Percentiles rank a stretch among this genome's conserved stretches.
These are phyloP conservation scores for Trichoderma simmonsii DNA, from an alignment of 2,329 filamentous ascomycete species.

Conservation along the genomic window DNA sequence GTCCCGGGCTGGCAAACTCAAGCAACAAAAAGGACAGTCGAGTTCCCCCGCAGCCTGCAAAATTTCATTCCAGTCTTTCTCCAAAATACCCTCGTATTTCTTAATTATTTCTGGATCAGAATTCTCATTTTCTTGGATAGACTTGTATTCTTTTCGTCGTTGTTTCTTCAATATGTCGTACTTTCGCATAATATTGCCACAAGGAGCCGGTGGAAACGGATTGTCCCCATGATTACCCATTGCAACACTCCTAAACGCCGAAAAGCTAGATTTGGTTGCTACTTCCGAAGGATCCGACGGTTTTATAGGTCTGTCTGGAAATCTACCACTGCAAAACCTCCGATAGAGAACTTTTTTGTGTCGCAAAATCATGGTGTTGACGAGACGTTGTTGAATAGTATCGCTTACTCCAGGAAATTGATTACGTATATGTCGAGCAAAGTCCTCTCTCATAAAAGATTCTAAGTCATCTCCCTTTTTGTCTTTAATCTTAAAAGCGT, in stretches of 20 bases:
- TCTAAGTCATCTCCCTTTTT: not conserved
- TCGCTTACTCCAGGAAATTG: not conserved
- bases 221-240: too few species aligned
- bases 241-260: too few species aligned
- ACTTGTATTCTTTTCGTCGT: too few species aligned
- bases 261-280: too few species aligned
- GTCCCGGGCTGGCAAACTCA: not conserved
- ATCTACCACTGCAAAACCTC: not conserved
- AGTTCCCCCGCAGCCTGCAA: not conserved
- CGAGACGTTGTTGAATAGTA: not conserved
- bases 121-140: not conserved
- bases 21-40: not conserved
- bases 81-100: not conserved
- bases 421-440: not conserved
- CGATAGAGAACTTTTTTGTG: not conserved
- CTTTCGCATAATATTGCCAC: too few species aligned
- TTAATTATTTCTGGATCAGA: not conserved
- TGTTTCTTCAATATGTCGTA: too few species aligned
- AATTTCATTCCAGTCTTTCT: not conserved
- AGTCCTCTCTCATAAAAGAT: not conserved
- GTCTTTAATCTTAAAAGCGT: not conserved
- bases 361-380: not conserved
- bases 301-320: not conserved
- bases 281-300: not conserved
- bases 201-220: too few species aligned